Conservation (phyloP, 2,329 filamentous ascomycete genomes). For the Niveomyces coronatus region DNA sequence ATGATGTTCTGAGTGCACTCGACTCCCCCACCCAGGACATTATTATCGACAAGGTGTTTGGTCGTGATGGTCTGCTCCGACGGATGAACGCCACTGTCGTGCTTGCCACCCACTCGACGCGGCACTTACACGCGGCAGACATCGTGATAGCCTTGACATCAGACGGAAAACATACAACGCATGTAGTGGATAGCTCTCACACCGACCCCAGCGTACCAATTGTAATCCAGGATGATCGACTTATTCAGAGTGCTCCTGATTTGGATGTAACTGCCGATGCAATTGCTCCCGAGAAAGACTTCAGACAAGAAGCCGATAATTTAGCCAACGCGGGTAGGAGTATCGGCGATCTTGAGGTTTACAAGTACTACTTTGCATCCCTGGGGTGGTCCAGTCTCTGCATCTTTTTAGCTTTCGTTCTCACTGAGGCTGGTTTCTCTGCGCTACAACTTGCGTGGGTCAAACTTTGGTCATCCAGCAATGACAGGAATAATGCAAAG, state of each 20-base stretch:
- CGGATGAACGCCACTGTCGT: conserved; percentile 4
- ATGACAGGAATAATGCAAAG: conserved; percentile 1
- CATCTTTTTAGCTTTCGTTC: background rate
- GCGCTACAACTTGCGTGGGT: conserved; percentile 5
- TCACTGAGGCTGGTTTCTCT: background rate
- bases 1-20: conserved; percentile 8
- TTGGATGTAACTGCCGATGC: conserved; percentile 8
- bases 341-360: conserved; percentile 6
- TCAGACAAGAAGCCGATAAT: conserved; percentile 5
- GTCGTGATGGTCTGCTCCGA: conserved; percentile 6
- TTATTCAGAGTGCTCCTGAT: conserved; percentile 6
- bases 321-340: conserved; percentile 3
- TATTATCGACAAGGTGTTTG: conserved; percentile 5
- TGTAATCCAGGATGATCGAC: conserved; percentile 6
- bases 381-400: conserved; percentile 4
- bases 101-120: conserved; percentile 6
- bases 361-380: conserved; percentile 11
- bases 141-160: conserved; percentile 4
- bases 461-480: conserved; percentile 6
- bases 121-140: conserved; percentile 4
- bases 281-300: conserved; percentile 8
- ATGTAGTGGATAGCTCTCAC: conserved; percentile 7
- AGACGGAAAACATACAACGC: conserved; percentile 6
- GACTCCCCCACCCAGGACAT: conserved; percentile 2
- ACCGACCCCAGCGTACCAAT: conserved; percentile 4